phyloP scores from a whole-genome alignment of 768 basidiomycete genomes.

The Pholiota molesta region DNA sequence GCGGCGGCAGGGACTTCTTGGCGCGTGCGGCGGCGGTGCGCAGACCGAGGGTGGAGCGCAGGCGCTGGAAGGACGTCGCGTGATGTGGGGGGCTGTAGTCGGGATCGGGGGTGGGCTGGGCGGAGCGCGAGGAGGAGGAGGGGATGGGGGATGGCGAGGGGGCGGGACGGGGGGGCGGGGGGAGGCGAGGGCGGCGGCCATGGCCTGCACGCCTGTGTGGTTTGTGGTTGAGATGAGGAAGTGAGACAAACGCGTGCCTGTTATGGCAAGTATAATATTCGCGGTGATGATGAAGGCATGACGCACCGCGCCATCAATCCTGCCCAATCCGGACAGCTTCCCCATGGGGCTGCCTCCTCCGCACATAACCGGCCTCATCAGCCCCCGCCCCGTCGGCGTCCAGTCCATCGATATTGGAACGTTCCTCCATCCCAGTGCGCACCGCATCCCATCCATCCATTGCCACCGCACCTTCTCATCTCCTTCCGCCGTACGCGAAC shows the following conservation, averaged over 20 bases:
- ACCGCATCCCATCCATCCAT: too few relatives aligned
- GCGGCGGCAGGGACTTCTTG: constrained; percentile 41
- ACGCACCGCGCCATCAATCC: neutral
- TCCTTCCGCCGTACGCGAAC: neutral
- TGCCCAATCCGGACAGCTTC: neutral
- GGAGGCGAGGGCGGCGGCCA: constrained; percentile 12
- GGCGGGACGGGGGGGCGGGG: constrained; percentile 33
- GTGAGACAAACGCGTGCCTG: neutral
- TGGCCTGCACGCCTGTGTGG: neutral
- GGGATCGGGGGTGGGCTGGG: constrained; percentile 30
- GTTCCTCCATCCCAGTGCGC: too few relatives aligned
- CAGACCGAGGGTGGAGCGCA: constrained; percentile 70
- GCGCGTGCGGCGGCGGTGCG: constrained; percentile 66
- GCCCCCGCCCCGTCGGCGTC: neutral
- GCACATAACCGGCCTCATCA: neutral
- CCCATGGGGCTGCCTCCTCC: neutral
- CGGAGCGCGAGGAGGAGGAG: constrained; percentile 42
- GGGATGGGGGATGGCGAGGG: constrained; percentile 37
- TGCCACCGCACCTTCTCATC: too few relatives aligned
- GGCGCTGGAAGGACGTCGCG: constrained; percentile 60
- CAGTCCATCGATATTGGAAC: too few relatives aligned
- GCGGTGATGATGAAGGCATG: neutral
- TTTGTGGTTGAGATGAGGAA: neutral
- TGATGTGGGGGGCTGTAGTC: constrained; percentile 34
- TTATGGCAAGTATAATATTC: neutral